These are phyloP conservation scores for Escovopsis sp. DNA, from an alignment of 2,329 filamentous ascomycete genomes.

Conservation along the genomic window DNA sequence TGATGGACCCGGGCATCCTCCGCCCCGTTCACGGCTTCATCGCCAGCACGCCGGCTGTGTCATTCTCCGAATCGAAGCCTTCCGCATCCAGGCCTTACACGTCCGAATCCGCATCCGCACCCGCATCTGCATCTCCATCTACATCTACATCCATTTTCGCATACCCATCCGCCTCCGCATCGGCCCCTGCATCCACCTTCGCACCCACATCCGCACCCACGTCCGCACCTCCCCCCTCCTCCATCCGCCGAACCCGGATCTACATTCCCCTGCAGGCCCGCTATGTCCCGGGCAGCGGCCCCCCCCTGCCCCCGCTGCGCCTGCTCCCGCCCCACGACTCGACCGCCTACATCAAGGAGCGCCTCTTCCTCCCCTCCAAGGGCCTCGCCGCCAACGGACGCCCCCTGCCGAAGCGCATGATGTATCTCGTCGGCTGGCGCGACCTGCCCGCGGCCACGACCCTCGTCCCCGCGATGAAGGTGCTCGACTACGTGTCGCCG, in stretches of 20 bases:
- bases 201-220: no score
- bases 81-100: no score
- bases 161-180: no score
- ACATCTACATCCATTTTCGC: no score
- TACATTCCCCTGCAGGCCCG: slow-evolving; percentile 5
- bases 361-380: slow-evolving; percentile 29
- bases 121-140: no score
- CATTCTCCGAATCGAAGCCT: no score
- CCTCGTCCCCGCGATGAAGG: slow-evolving; percentile 28
- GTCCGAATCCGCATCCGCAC: no score
- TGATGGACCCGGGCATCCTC: background rate
- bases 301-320: slow-evolving; percentile 29
- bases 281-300: slow-evolving; percentile 33
- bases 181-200: no score
- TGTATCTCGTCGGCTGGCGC: slow-evolving; percentile 39
- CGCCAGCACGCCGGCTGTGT: background rate
- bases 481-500: slow-evolving; percentile 44
- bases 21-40: background rate
- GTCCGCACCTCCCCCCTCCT: no score
- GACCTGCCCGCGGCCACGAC: slow-evolving; percentile 34
- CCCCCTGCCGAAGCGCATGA: slow-evolving; percentile 27
- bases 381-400: slow-evolving; percentile 18
- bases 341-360: slow-evolving; percentile 41
- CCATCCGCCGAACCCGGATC: slow-evolving; percentile 1
- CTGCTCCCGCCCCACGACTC: slow-evolving; percentile 33